These are phyloP conservation scores for Eremothecium cymbalariae DNA, from an alignment of 1,139 yeast genomes.

Conservation along the genomic window DNA sequence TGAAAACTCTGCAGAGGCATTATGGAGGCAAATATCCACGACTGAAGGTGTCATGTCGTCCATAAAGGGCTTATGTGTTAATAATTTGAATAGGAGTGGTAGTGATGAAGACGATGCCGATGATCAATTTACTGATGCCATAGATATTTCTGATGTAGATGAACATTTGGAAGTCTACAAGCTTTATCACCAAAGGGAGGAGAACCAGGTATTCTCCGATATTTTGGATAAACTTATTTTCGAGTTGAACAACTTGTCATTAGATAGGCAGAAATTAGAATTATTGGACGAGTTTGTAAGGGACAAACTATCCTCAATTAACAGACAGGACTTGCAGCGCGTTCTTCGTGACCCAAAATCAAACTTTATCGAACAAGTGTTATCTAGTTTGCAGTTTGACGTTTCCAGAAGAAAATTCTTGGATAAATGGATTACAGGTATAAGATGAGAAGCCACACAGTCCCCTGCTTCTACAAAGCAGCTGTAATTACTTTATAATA, in stretches of 20 bases:
- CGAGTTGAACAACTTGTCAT: constrained; percentile 4
- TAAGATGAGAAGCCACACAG: neutral
- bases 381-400: constrained; percentile 15
- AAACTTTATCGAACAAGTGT: constrained; percentile 7
- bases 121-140: too few species aligned
- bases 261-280: constrained; percentile 16
- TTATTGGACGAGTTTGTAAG: constrained; percentile 7
- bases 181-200: neutral
- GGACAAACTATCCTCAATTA: neutral
- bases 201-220: neutral
- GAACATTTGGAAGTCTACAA: neutral
- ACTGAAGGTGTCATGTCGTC: neutral
- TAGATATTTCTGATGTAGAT: neutral
- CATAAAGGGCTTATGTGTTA: too few species aligned
- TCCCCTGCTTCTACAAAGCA: neutral
- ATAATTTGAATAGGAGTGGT: too few species aligned
- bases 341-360: constrained; percentile 7
- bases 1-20: too few species aligned
- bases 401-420: constrained; percentile 12
- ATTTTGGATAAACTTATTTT: constrained; percentile 5
- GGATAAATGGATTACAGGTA: constrained; percentile 7
- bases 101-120: neutral
- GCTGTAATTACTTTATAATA: neutral
- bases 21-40: too few species aligned
- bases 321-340: neutral